These are phyloP conservation scores for Ogataea nitratoaversa DNA, from an alignment of 805 yeast species.

Conservation along the genomic window DNA sequence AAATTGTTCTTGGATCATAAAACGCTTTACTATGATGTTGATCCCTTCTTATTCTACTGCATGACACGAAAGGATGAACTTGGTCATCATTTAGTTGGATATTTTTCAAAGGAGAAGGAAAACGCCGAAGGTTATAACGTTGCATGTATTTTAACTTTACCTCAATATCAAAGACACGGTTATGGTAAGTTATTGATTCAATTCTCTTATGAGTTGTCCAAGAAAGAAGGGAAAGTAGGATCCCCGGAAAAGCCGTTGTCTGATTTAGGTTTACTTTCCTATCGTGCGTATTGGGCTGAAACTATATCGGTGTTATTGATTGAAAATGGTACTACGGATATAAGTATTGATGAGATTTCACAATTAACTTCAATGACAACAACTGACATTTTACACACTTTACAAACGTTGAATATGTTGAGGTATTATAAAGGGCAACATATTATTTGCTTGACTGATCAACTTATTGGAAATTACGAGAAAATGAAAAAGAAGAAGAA, in stretches of 20 bases:
- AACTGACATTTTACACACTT: slow-evolving; percentile 88
- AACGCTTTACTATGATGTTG: slow-evolving; percentile 95
- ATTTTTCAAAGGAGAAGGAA: slow-evolving; percentile 95
- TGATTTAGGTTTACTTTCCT: slow-evolving; percentile 88
- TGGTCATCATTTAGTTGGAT: slow-evolving; percentile 96
- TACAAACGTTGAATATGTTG: slow-evolving; percentile 85
- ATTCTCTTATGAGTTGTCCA: slow-evolving; percentile 86
- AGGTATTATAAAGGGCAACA: slow-evolving; percentile 95
- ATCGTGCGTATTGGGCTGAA: slow-evolving; percentile 96
- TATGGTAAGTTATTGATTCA: slow-evolving; percentile 89
- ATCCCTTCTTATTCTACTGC: slow-evolving; percentile 92
- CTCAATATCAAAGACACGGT: slow-evolving; percentile 95
- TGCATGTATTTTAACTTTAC: slow-evolving; percentile 93
- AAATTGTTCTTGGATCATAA: slow-evolving; percentile 93
- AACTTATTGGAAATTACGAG: slow-evolving; percentile 71
- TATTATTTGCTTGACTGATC: slow-evolving; percentile 80
- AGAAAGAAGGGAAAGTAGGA: slow-evolving; percentile 85
- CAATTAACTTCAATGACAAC: slow-evolving; percentile 90
- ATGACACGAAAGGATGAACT: slow-evolving; percentile 87
- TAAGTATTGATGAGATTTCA: slow-evolving; percentile 82
- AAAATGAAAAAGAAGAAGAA: slow-evolving; percentile 59
- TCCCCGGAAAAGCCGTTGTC: slow-evolving; percentile 97
- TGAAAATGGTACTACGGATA: slow-evolving; percentile 52
- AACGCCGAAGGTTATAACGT: slow-evolving; percentile 92
- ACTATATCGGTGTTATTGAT: slow-evolving; percentile 70